phyloP scores from a whole-genome alignment of 2,329 filamentous ascomycete genomes.

The Fusarium incarnatum region DNA sequence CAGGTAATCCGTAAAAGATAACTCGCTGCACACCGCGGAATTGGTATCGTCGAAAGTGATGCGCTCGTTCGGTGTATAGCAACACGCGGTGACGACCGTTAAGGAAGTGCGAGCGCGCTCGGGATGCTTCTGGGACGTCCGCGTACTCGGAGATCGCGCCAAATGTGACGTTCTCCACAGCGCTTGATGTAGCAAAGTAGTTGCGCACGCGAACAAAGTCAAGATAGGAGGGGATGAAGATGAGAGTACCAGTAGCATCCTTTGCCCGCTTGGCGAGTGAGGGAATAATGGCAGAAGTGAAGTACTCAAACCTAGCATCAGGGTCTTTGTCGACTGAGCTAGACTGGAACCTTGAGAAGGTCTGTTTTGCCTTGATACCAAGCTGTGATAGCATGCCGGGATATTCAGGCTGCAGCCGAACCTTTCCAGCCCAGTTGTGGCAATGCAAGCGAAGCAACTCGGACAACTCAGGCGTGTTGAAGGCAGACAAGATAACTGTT shows the following conservation, averaged over 20 bases:
- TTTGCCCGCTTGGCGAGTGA: slow-evolving; percentile 75
- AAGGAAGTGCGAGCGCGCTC: slow-evolving; percentile 88
- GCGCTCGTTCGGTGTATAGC: slow-evolving; percentile 93
- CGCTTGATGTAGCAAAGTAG: slow-evolving; percentile 80
- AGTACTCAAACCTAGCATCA: slow-evolving; percentile 90
- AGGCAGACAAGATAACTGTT: slow-evolving; percentile 83
- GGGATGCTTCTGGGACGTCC: slow-evolving; percentile 79
- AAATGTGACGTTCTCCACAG: slow-evolving; percentile 67
- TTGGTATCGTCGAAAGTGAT: slow-evolving; percentile 92
- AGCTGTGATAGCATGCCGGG: slow-evolving; percentile 79
- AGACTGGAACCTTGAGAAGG: slow-evolving; percentile 87
- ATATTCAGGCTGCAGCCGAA: slow-evolving; percentile 78
- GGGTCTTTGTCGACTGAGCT: slow-evolving; percentile 79
- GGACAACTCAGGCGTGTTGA: slow-evolving; percentile 89
- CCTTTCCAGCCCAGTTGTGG: slow-evolving; percentile 83
- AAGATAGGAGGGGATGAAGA: slow-evolving; percentile 93
- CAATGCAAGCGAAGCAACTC: slow-evolving; percentile 80
- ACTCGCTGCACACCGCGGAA: slow-evolving; percentile 84
- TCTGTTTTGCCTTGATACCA: slow-evolving; percentile 80
- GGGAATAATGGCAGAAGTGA: slow-evolving; percentile 83
- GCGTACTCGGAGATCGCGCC: slow-evolving; percentile 92
- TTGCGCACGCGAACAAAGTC: slow-evolving; percentile 96
- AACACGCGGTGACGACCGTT: slow-evolving; percentile 84
- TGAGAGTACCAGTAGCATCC: slow-evolving; percentile 75
- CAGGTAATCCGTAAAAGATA: slow-evolving; percentile 90